Evolutionary conservation across 768 basidiomycete genomes (phyloP).

Genomic region (Calocybe cyanea): DNA sequence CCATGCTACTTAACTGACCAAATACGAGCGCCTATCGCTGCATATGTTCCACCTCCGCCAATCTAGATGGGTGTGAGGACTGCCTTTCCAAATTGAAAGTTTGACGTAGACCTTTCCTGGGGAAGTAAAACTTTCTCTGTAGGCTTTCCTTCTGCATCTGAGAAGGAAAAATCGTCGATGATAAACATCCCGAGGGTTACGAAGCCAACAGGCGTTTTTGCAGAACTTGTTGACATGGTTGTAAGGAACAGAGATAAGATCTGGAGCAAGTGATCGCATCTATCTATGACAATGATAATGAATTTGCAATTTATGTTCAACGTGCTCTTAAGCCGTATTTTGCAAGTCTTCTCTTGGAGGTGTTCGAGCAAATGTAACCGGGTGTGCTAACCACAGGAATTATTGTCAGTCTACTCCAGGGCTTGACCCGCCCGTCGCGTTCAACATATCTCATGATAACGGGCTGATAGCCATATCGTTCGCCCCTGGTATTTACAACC

Average conservation of each 20-base stretch:
- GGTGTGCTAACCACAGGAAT: neutral
- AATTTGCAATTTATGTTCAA: too few species aligned
- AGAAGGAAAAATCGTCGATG: conserved; percentile 73
- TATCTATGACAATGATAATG: too few species aligned
- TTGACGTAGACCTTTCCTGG: conserved; percentile 40
- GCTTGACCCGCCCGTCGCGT: conserved; percentile 57
- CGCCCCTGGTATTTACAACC: conserved; percentile 36
- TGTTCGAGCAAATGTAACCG: neutral
- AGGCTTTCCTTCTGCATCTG: conserved; percentile 51
- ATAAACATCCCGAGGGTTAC: conserved; percentile 89
- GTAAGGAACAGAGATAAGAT: conserved; percentile 4
- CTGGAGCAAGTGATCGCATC: conserved; percentile 11
- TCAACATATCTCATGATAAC: conserved; percentile 83
- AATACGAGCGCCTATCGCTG: conserved; percentile 75
- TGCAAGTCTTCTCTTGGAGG: conserved; percentile 35
- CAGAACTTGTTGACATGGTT: conserved; percentile 15
- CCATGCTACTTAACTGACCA: too few species aligned
- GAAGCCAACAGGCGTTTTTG: conserved; percentile 30
- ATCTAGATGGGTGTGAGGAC: conserved; percentile 43
- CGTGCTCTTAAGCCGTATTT: conserved; percentile 70
- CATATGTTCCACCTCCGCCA: conserved; percentile 87
- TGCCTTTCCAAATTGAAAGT: neutral
- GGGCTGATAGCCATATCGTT: conserved; percentile 67
- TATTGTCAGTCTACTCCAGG: conserved; percentile 37
- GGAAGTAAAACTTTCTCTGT: conserved; percentile 41